Percentiles rank a stretch among this genome's conserved stretches.
These are phyloP conservation scores for Aspergillus fijiensis DNA, from an alignment of 2,329 filamentous ascomycete genomes.

Conservation along the genomic window DNA sequence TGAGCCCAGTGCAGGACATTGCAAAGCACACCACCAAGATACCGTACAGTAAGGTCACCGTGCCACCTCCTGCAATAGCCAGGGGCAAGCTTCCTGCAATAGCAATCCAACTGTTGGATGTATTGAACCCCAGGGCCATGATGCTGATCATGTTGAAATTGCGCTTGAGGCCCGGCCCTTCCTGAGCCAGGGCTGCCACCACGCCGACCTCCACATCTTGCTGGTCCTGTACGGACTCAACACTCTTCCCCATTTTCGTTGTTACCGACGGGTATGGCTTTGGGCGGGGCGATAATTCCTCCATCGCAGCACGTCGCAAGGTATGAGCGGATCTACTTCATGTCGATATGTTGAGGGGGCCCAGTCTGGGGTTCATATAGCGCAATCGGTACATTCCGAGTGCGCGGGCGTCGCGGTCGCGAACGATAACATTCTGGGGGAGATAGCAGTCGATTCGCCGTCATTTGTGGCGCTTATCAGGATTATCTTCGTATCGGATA, in stretches of 20 bases:
- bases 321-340: background rate
- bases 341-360: background rate
- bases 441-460: background rate
- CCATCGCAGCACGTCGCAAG: background rate
- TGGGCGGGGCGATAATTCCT: background rate
- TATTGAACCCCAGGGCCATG: slow-evolving; percentile 26
- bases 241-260: background rate
- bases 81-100: slow-evolving; percentile 27
- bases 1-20: slow-evolving; percentile 22
- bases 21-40: slow-evolving; percentile 21
- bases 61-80: slow-evolving; percentile 24
- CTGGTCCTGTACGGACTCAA: background rate
- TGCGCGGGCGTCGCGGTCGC: background rate
- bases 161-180: slow-evolving; percentile 14
- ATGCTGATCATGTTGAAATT: slow-evolving; percentile 26
- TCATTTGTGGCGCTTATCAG: background rate
- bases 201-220: background rate
- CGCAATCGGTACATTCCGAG: background rate
- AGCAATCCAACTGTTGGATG: slow-evolving; percentile 27
- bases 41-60: slow-evolving; percentile 24
- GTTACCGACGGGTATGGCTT: background rate
- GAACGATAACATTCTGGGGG: background rate
- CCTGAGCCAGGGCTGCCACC: background rate
- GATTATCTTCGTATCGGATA: background rate
- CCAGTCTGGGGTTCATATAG: background rate